These are phyloP conservation scores for Thelephora terrestris DNA, from an alignment of 1,284 basidiomycete genomes.

Conservation along the genomic window DNA sequence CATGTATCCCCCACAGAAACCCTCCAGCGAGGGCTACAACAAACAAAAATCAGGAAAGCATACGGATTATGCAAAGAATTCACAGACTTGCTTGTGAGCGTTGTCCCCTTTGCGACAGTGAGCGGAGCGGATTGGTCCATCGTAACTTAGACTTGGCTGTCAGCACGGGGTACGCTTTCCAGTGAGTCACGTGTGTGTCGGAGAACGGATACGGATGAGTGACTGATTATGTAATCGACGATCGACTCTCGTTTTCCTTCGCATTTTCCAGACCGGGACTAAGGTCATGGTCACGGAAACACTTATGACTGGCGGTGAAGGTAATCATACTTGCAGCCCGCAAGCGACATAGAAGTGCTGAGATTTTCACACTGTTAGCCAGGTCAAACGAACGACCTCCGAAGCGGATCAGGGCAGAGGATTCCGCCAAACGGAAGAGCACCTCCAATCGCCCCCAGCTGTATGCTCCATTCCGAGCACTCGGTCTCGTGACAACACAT, in stretches of 20 bases:
- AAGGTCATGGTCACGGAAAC: too few species aligned
- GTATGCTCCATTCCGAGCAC: slow-evolving; percentile 91
- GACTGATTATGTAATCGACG: too few species aligned
- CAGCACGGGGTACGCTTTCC: not conserved
- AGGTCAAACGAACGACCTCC: slow-evolving; percentile 16
- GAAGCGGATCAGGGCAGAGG: slow-evolving; percentile 22
- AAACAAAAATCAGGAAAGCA: slow-evolving; percentile 15
- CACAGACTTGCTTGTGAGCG: slow-evolving; percentile 68
- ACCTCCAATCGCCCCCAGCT: slow-evolving; percentile 39
- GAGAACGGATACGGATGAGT: slow-evolving; percentile 9
- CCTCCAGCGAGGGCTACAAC: slow-evolving; percentile 39
- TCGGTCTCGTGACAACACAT: slow-evolving; percentile 88
- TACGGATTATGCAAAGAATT: slow-evolving; percentile 19
- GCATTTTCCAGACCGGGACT: too few species aligned
- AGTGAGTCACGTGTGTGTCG: not conserved
- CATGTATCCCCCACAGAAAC: slow-evolving; percentile 44
- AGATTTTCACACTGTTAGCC: too few species aligned
- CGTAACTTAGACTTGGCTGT: not conserved
- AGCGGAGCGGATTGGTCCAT: slow-evolving; percentile 33
- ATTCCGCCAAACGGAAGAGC: slow-evolving; percentile 17
- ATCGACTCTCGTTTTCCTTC: too few species aligned
- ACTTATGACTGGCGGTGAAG: too few species aligned
- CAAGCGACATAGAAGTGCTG: too few species aligned
- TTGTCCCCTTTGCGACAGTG: slow-evolving; percentile 43
- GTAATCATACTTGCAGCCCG: too few species aligned